Evolutionary conservation across 257 asterid genomes (phyloP).

Genomic region (Nicotiana undulata): DNA sequence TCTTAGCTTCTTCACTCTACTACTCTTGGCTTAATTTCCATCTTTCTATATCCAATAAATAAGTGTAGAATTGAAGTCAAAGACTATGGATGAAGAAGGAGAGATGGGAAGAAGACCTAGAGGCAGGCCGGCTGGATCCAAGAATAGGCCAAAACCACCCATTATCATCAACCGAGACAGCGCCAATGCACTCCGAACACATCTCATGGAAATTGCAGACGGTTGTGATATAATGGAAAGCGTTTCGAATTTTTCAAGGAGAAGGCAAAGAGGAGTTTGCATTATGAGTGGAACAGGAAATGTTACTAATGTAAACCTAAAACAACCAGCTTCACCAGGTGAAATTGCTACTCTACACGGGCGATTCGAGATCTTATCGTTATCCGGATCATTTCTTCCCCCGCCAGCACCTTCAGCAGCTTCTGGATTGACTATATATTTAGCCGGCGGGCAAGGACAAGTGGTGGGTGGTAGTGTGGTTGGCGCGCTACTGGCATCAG

Average conservation of each 20-base stretch:
- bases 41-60: background rate
- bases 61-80: background rate
- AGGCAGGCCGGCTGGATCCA: background rate
- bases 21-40: no score
- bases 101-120: background rate
- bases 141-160: background rate
- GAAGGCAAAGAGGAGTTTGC: slow-evolving; percentile 5
- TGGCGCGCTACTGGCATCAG: background rate
- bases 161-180: slow-evolving; percentile 1
- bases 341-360: slow-evolving; percentile 4
- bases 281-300: slow-evolving; percentile 5
- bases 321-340: slow-evolving; percentile 1
- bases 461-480: slow-evolving; percentile 4
- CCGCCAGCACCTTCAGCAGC: background rate
- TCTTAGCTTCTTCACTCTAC: no score
- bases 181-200: slow-evolving; percentile 6
- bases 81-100: slow-evolving; percentile 1
- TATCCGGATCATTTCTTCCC: background rate
- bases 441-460: slow-evolving; percentile 3
- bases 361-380: background rate
- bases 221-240: slow-evolving; percentile 9
- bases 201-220: background rate
- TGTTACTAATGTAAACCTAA: background rate
- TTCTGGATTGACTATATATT: slow-evolving; percentile 2
- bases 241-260: background rate